These are phyloP conservation scores for Talaromyces piceae DNA, from an alignment of 2,329 filamentous ascomycete species.

Conservation along the genomic window DNA sequence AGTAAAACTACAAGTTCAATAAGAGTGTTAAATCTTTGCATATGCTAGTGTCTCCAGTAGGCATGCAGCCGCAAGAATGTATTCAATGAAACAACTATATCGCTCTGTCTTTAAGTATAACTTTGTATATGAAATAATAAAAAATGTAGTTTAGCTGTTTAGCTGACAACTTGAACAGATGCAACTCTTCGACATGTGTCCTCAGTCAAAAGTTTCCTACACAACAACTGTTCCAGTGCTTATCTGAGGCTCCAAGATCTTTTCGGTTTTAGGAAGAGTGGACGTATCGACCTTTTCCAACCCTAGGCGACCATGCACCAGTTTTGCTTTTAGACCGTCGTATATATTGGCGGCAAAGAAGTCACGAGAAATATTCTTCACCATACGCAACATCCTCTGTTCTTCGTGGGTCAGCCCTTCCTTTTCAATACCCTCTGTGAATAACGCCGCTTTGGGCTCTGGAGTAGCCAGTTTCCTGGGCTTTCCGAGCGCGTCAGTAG, in stretches of 20 bases:
- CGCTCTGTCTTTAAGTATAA: too few relatives aligned
- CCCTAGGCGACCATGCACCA: not conserved
- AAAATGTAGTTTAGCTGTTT: too few relatives aligned
- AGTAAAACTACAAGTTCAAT: too few relatives aligned
- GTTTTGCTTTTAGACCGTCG: not conserved
- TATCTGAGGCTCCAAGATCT: not conserved
- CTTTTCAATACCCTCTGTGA: not conserved
- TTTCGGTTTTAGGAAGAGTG: not conserved
- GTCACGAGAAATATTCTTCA: not conserved
- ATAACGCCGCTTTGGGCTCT: not conserved
- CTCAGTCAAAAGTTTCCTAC: not conserved
- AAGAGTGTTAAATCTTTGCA: too few relatives aligned
- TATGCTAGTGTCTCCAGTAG: too few relatives aligned
- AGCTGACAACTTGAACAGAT: too few relatives aligned
- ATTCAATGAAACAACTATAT: too few relatives aligned
- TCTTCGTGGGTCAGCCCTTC: not conserved
- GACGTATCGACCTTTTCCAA: not conserved
- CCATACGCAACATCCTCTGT: not conserved
- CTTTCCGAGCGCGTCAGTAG: not conserved
- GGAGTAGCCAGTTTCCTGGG: not conserved
- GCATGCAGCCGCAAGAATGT: too few relatives aligned
- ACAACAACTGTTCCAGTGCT: not conserved
- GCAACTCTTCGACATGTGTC: not conserved
- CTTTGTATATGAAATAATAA: too few relatives aligned
- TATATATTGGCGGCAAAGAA: constrained; percentile 2